A percentile compares a stretch with the other conserved stretches of the same genome.
Conservation (phyloP, 2,329 filamentous ascomycete species). For the Paraphaeosphaeria minitans region DNA sequence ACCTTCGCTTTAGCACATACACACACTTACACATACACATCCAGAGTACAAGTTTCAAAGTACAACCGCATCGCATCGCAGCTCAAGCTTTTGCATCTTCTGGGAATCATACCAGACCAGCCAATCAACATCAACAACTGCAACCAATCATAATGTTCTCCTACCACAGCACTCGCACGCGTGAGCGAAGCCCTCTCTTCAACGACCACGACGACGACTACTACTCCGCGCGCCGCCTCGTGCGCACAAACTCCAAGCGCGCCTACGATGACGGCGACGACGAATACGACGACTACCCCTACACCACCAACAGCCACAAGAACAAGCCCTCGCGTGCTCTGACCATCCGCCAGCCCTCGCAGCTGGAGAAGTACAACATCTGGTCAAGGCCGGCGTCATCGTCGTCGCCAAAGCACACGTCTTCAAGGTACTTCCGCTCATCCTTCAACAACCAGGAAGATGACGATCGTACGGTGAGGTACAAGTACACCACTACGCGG, state of each 20-base stretch:
- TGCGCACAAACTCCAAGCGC: constrained; percentile 33
- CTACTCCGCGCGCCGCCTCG: constrained; percentile 22
- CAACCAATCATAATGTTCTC: constrained; percentile 29
- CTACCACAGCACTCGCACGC: constrained; percentile 27
- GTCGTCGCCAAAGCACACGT: constrained; percentile 9
- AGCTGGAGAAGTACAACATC: constrained; percentile 42
- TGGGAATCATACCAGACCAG: not conserved
- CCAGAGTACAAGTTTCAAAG: not conserved
- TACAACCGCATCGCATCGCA: not conserved
- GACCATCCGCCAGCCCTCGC: constrained; percentile 33
- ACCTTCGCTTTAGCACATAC: constrained; percentile 2
- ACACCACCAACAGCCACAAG: constrained; percentile 26
- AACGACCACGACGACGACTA: constrained; percentile 20
- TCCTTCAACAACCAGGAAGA: constrained; percentile 15
- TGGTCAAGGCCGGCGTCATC: constrained; percentile 20
- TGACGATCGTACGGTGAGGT: constrained; percentile 13
- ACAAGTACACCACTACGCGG: constrained; percentile 20
- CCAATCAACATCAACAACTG: not conserved
- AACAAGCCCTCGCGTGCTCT: constrained; percentile 32
- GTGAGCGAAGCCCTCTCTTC: constrained; percentile 23
- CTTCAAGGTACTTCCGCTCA: constrained; percentile 8
- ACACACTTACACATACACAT: no score
- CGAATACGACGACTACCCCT: constrained; percentile 40
- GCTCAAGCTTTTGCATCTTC: not conserved
- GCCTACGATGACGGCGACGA: constrained; percentile 31